phyloP scores from a whole-genome alignment of 768 basidiomycete species.

The Kwoniella mangroviensis region DNA sequence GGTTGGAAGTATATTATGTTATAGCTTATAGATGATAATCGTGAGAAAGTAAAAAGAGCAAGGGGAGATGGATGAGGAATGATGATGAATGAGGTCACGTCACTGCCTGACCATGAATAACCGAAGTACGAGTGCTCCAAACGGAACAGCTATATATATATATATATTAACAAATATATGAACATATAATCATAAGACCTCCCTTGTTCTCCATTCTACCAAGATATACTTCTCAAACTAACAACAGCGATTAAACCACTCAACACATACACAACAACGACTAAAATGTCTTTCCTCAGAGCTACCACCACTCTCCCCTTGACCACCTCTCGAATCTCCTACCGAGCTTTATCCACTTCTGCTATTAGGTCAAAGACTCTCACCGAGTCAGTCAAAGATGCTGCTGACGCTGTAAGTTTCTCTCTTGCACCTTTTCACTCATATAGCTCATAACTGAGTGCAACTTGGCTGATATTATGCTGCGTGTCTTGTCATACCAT shows the following conservation, averaged over 20 bases:
- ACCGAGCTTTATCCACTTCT: slow-evolving; percentile 34
- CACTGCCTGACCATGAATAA: not conserved
- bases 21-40: not conserved
- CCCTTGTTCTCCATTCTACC: too few species aligned
- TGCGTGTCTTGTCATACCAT: not conserved
- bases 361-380: slow-evolving; percentile 31
- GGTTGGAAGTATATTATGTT: too few species aligned
- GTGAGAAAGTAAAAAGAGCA: not conserved
- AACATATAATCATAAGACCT: too few species aligned
- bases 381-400: slow-evolving; percentile 44
- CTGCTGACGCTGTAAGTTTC: slow-evolving; percentile 45
- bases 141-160: not conserved
- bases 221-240: too few species aligned
- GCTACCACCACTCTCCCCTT: slow-evolving; percentile 18
- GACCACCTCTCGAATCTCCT: slow-evolving; percentile 20
- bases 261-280: slow-evolving; percentile 7
- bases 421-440: not conserved
- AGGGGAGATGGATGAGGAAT: not conserved
- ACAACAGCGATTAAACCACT: not conserved
- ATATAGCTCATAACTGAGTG: not conserved
- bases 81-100: slow-evolving; percentile 17
- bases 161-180: slow-evolving; percentile 1
- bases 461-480: not conserved
- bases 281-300: slow-evolving; percentile 34
- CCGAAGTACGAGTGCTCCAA: slow-evolving; percentile 3